Evolutionary conservation across 257 asterid genomes (phyloP), one percentile per base, ranked within the genome.

Genomic region (Ilex asprella): DNA sequence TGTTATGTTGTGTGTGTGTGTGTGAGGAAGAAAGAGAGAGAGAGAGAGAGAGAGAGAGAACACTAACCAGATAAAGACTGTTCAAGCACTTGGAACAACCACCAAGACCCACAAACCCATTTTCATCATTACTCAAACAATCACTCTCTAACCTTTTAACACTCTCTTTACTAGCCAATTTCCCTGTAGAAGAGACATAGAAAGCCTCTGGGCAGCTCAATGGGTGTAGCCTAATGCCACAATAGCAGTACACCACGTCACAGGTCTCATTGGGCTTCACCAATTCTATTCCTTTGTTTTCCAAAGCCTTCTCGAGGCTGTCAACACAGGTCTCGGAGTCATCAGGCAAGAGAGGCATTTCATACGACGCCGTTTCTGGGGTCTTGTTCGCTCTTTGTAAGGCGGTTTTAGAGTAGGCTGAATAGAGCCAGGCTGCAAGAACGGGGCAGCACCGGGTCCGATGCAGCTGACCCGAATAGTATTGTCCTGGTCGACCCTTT

Each of bases 281-380:
- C 54, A 49, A 12, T 12, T 6, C 54, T 11, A 49, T 49, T 2
- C 54, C 54, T 49, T 15, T 78, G 62, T 66, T 73, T 1, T 56
- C 88, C 76, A 91, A 15, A 56, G 85, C 96, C 78, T 84, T 86
- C 70, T 88, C 95, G 62, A 88, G 75, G 0, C 83, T 68, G 44
- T 75, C 91, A 41, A 91, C 98, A 68, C 95, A 91, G 58, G 89
- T 81, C 85, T 84, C 96, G 5, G 95, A 91, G 56, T 88, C 98
- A 47, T 88, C 91, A 12, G 98, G 98, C 27, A 49, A 49, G 54
- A 49, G 54, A 6, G 54, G 54, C n/a, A 49, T 12, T 11, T 49
- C 54, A n/a, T 49, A 49, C 54, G 54, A n/a, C 71, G 84, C 39
- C 78, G 85, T 43, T 39, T 70, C 69, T 6, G 68, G 77, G 10